Evolutionary conservation across 1,284 basidiomycete species (phyloP), one percentile per base, ranked within the genome.

Genomic region (Bjerkandera adusta): DNA sequence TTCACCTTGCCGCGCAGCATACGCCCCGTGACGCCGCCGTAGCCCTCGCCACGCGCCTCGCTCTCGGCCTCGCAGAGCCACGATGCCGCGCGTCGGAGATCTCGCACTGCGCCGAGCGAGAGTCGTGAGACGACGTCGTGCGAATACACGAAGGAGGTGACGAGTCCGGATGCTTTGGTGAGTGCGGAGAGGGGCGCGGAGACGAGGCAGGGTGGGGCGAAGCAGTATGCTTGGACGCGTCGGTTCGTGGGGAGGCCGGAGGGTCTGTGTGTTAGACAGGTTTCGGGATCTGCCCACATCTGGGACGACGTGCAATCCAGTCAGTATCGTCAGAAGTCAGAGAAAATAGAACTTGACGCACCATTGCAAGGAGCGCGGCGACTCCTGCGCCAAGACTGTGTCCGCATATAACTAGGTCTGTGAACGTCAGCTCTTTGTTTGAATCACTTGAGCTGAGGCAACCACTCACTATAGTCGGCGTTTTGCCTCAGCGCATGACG

Each of bases 381-480:
- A 94, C 88, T 0, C 90, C 92, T 4, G 92, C 92, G 7, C 93
- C 92, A 2, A 96, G 73, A 60, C 89, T 92, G 63, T 96, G 93
- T 1, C 93, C 93, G 54, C 83, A 87, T 36, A 90, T 65, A 10
- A 89, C 75, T 18, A 90, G 67, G 49, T 86, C 86, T 89, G 54
- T 36, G 42, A n/a, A n/a, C n/a, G n/a, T n/a, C n/a, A n/a, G n/a
- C n/a, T n/a, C n/a, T n/a, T n/a, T n/a, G n/a, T n/a, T n/a, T n/a
- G n/a, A n/a, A n/a, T n/a, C n/a, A n/a, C n/a, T n/a, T n/a, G n/a
- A n/a, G n/a, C n/a, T n/a, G n/a, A n/a, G n/a, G n/a, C n/a, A n/a
- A 43, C 18, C 33, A 63, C 68, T 54, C 49, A 86, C 86, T 84
- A 58, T 89, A 92, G 33, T 76, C 81, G 4, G 76, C 74, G 60